Evolutionary conservation across 225 moss, liverwort and hornwort species (phyloP), one percentile per base, ranked within the genome.

Genomic region (Sphagnum contortum): DNA sequence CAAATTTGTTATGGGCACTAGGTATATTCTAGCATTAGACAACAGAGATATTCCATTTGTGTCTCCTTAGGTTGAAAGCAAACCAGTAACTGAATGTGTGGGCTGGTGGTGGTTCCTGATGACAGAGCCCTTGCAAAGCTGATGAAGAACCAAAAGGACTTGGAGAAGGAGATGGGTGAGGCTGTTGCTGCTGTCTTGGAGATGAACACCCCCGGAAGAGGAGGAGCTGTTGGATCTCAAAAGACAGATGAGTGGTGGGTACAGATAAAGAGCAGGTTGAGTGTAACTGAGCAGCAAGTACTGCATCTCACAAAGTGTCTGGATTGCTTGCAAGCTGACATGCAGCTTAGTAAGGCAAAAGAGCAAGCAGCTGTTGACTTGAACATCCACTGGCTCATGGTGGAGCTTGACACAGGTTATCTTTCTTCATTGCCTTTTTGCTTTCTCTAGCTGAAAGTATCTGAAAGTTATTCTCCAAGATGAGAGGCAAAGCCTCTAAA

Each of bases 311-410:
- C 82, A 9, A 76, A 70, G 65, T 80, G 74, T 66, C 79, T 91
- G 58, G 98, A 98, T 65, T 64, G 63, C 65, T 69, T 89, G 12
- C 83, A 69, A 59, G 77, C 67, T 61, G 76, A 89, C 48, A 72
- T 98, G 72, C 85, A 88, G 62, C 60, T 88, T 12, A 79, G 73
- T 54, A 84, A 82, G 75, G 87, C 89, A 45, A 89, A 82, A 78
- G 91, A 98, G 67, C 87, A 89, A 58, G 93, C 86, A 52, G 75
- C 91, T 45, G 79, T 92, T 60, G 93, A 98, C 77, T 73, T 93
- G 59, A 89, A 86, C 64, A 91, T 98, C 54, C 93, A 98, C 67
- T 98, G 98, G 98, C 93, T 93, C 50, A 91, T 98, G 89, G 86
- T 91, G 76, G 98, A 93, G 69, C 93, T 98, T 73, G 93, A 93